phyloP scores from a whole-genome alignment of 1,284 basidiomycete genomes.

The Cutaneotrichosporon cyanovorans region DNA sequence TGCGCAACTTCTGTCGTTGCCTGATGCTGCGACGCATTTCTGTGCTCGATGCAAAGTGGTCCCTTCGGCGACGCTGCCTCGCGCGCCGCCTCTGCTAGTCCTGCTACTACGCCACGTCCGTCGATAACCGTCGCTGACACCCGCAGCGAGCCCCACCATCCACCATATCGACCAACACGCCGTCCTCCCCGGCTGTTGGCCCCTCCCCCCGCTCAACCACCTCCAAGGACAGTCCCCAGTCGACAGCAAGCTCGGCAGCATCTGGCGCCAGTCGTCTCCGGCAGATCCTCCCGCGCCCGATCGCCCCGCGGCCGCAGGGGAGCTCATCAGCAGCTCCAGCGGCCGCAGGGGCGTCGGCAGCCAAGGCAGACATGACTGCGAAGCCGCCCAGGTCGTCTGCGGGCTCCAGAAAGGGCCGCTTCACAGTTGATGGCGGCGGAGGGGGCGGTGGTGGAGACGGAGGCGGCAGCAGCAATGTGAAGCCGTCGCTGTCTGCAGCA shows the following conservation, averaged over 20 bases:
- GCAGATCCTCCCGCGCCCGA: constrained; percentile 36
- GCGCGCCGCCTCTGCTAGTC: too few relatives aligned
- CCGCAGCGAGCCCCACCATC: background rate
- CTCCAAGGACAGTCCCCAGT: constrained; percentile 25
- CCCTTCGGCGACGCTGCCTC: too few relatives aligned
- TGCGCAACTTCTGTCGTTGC: too few relatives aligned
- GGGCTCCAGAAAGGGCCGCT: constrained; percentile 39
- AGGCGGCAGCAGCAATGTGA: background rate
- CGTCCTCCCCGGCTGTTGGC: constrained; percentile 35
- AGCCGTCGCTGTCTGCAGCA: background rate
- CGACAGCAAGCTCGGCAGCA: constrained; percentile 13
- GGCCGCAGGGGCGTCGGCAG: constrained; percentile 3
- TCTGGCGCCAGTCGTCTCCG: constrained; percentile 24
- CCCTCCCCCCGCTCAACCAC: constrained; percentile 38
- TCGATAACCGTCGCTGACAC: constrained; percentile 2
- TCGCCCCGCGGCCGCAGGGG: constrained; percentile 25
- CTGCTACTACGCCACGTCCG: too few relatives aligned
- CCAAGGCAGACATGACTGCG: constrained; percentile 31
- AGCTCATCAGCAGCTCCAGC: constrained; percentile 5
- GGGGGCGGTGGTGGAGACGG: too few relatives aligned
- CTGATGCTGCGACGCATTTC: too few relatives aligned
- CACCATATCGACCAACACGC: constrained; percentile 36
- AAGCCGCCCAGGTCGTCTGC: constrained; percentile 29
- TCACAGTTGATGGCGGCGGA: constrained; percentile 41
- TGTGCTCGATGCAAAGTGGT: too few relatives aligned